These are phyloP conservation scores for Metschnikowia kofuensis DNA, from an alignment of 805 yeast species.

Conservation along the genomic window DNA sequence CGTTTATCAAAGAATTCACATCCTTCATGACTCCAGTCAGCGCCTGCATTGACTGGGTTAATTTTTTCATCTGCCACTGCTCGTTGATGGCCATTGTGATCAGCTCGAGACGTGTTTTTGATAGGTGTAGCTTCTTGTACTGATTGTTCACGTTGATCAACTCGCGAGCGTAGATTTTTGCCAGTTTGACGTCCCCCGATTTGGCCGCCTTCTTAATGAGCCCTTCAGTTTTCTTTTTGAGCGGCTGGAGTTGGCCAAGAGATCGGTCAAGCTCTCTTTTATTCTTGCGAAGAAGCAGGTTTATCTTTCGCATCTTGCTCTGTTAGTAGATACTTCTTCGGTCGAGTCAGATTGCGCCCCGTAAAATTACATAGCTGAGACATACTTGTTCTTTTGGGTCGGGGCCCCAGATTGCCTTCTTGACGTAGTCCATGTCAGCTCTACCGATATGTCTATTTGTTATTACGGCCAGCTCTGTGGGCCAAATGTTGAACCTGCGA, in stretches of 20 bases:
- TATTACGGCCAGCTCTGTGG: neutral
- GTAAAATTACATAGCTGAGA: constrained; percentile 4
- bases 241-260: constrained; percentile 52
- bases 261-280: constrained; percentile 82
- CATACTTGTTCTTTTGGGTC: constrained; percentile 85
- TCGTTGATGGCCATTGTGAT: constrained; percentile 88
- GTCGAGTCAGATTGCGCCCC: no score
- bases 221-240: constrained; percentile 73
- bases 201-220: constrained; percentile 73
- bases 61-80: constrained; percentile 79
- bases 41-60: constrained; percentile 76
- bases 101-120: constrained; percentile 83
- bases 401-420: constrained; percentile 92
- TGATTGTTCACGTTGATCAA: constrained; percentile 71
- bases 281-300: constrained; percentile 75
- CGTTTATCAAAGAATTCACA: constrained; percentile 69
- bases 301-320: constrained; percentile 64
- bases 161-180: constrained; percentile 80
- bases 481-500: neutral
- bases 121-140: constrained; percentile 66
- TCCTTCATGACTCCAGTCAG: constrained; percentile 85
- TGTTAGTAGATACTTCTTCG: constrained; percentile 3
- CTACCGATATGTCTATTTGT: neutral
- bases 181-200: constrained; percentile 72
- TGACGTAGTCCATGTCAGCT: constrained; percentile 71